phyloP scores from a whole-genome alignment of 768 basidiomycete species.

The Auriculariales sp. region DNA sequence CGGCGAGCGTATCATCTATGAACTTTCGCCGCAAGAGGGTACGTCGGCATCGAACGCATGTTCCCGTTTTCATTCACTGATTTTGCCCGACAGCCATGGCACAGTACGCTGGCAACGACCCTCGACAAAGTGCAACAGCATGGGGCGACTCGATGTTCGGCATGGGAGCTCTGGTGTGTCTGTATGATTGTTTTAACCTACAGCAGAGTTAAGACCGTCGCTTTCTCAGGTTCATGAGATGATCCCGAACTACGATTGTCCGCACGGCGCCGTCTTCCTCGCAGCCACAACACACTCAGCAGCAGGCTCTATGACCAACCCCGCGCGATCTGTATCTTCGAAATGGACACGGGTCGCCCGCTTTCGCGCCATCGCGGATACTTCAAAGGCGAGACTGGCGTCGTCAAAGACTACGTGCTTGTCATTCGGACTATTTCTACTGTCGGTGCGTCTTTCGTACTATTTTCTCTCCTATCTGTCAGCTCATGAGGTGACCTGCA shows the following conservation, averaged over 20 bases:
- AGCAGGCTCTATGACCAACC: slow-evolving; percentile 27
- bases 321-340: slow-evolving; percentile 52
- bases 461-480: no score
- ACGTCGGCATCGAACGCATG: neutral
- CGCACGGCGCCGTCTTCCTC: slow-evolving; percentile 43
- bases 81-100: slow-evolving; percentile 30
- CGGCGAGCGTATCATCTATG: slow-evolving; percentile 46
- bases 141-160: slow-evolving; percentile 54
- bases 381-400: slow-evolving; percentile 40
- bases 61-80: no score
- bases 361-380: slow-evolving; percentile 44
- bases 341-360: slow-evolving; percentile 43
- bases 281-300: slow-evolving; percentile 39
- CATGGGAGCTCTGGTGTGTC: slow-evolving; percentile 19
- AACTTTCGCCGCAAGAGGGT: slow-evolving; percentile 44
- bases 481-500: slow-evolving; percentile 20
- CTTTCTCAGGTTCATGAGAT: no score
- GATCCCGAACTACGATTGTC: slow-evolving; percentile 56
- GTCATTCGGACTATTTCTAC: slow-evolving; percentile 43
- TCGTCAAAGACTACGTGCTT: slow-evolving; percentile 43
- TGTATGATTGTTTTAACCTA: no score
- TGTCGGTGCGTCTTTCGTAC: slow-evolving; percentile 56
- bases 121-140: slow-evolving; percentile 42
- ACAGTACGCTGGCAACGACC: slow-evolving; percentile 49
- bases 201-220: no score